phyloP scores from a whole-genome alignment of 441 rosid genomes.

The Kokia cookei region DNA sequence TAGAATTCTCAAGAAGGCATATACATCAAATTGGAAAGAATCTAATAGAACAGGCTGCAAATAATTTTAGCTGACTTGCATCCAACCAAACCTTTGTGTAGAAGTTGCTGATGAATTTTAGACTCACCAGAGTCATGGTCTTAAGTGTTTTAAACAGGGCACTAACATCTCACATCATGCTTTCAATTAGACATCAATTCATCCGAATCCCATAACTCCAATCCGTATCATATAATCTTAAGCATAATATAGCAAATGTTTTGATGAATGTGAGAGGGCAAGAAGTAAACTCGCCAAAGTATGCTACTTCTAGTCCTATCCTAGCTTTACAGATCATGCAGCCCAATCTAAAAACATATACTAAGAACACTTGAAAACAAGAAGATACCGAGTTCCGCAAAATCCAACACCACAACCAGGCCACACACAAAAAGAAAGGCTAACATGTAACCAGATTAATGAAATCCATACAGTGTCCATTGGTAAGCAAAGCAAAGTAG shows the following conservation, averaged over 20 bases:
- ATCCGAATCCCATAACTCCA: too few relatives aligned
- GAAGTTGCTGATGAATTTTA: background rate
- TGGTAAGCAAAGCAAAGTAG: conserved; percentile 78
- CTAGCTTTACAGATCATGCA: background rate
- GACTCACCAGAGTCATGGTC: background rate
- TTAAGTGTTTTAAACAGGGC: too few relatives aligned
- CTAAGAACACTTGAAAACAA: background rate
- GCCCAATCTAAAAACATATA: background rate
- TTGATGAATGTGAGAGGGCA: background rate
- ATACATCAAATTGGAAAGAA: background rate
- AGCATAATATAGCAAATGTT: too few relatives aligned
- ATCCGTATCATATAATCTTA: too few relatives aligned
- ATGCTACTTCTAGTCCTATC: background rate
- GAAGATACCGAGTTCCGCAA: background rate
- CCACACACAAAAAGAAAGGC: background rate
- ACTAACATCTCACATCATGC: too few relatives aligned
- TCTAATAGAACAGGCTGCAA: background rate
- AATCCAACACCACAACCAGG: background rate
- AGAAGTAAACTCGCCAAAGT: background rate
- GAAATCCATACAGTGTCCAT: conserved; percentile 65
- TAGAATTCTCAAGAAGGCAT: background rate
- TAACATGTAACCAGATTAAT: background rate
- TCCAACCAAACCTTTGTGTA: background rate
- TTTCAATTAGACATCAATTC: too few relatives aligned
- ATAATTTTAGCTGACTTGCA: background rate